phyloP scores from a whole-genome alignment of 306 rosid species.

The Clitoria ternatea region DNA sequence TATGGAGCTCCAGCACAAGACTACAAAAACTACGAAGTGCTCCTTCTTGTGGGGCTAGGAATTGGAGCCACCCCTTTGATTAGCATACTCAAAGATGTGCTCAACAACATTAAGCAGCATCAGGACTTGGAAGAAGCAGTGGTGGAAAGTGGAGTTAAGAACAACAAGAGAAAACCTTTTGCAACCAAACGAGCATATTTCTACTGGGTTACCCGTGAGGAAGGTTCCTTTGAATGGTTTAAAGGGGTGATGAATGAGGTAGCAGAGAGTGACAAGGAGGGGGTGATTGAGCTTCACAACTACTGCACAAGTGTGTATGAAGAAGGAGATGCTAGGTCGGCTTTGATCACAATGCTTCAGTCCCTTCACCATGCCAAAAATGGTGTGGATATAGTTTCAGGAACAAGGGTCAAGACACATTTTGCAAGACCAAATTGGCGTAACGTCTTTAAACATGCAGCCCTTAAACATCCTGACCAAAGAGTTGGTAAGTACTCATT shows the following conservation, averaged over 20 bases:
- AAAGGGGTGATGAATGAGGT: constrained; percentile 80
- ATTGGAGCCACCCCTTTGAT: constrained; percentile 87
- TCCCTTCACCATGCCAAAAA: constrained; percentile 69
- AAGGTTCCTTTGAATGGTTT: constrained; percentile 90
- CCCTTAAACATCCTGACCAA: constrained; percentile 50
- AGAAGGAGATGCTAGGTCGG: constrained; percentile 86
- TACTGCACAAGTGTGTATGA: constrained; percentile 82
- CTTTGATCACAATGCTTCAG: constrained; percentile 84
- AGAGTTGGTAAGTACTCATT: constrained; percentile 61
- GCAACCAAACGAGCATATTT: constrained; percentile 75
- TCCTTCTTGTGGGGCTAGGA: constrained; percentile 84
- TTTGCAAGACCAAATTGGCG: constrained; percentile 89
- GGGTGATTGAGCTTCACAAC: constrained; percentile 71
- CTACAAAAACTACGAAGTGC: constrained; percentile 76
- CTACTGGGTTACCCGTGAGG: constrained; percentile 89
- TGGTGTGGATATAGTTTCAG: constrained; percentile 71
- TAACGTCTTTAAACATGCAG: constrained; percentile 54
- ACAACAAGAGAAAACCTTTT: constrained; percentile 49
- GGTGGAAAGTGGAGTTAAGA: constrained; percentile 22
- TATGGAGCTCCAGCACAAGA: constrained; percentile 96
- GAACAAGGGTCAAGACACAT: constrained; percentile 75
- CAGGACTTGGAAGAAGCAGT: constrained; percentile 44
- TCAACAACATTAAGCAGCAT: constrained; percentile 66
- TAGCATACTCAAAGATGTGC: constrained; percentile 82
- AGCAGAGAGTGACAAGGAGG: constrained; percentile 59